A percentile compares a stretch with the other conserved stretches of the same genome.
Conservation (phyloP, 805 yeast genomes). For the Yarrowia bubula region DNA sequence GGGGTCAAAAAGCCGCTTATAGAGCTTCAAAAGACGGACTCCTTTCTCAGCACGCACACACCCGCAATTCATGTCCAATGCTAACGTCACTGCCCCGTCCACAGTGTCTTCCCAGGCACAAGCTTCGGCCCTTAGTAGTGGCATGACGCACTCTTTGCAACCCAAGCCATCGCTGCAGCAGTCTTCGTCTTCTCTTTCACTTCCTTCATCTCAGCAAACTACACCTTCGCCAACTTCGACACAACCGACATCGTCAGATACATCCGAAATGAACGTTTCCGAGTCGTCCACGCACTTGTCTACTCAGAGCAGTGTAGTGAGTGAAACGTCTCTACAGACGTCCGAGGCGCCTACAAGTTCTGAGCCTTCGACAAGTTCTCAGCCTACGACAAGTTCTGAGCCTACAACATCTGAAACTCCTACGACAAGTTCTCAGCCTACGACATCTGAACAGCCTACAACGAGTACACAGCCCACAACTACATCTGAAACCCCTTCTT, state of each 20-base stretch:
- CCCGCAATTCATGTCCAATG: neutral
- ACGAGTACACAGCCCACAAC: neutral
- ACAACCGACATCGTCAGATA: neutral
- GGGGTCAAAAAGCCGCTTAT: neutral
- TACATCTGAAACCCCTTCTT: neutral
- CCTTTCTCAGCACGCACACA: too few relatives aligned
- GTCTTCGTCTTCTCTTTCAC: neutral
- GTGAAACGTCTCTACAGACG: neutral
- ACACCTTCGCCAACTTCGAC: neutral
- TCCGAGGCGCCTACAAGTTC: neutral
- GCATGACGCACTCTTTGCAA: neutral
- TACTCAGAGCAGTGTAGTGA: too few relatives aligned
- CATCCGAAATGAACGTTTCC: slow-evolving; percentile 2
- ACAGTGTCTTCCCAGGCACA: neutral
- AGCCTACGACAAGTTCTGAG: neutral
- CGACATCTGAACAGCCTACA: neutral
- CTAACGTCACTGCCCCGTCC: neutral
- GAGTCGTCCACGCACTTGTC: neutral
- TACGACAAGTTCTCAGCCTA: neutral
- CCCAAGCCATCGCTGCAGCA: neutral
- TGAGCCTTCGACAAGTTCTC: neutral
- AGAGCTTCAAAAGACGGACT: neutral
- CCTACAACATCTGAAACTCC: neutral
- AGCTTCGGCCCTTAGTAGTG: neutral
- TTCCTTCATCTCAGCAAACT: neutral